Conservation (phyloP, 2,329 filamentous ascomycete genomes). For the Penicillium sp. region DNA sequence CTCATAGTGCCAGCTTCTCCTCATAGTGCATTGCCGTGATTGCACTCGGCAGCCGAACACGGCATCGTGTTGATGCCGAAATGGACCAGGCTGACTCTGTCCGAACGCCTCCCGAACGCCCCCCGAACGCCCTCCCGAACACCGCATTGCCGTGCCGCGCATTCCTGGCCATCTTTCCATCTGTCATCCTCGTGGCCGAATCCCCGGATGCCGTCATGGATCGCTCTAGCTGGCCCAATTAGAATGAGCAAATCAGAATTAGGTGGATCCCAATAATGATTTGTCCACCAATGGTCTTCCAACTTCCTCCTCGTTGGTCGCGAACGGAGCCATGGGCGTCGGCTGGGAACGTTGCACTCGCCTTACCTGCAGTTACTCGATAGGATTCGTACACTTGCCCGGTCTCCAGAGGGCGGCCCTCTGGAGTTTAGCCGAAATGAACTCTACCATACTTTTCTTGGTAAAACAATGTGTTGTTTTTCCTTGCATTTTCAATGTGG, state of each 20-base stretch:
- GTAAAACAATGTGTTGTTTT: neutral
- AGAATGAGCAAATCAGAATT: fast-evolving
- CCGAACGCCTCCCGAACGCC: neutral
- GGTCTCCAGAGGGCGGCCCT: neutral
- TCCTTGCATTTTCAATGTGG: neutral
- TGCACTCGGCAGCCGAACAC: neutral
- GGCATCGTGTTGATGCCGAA: constrained; percentile 3
- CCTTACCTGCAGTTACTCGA: constrained; percentile 1
- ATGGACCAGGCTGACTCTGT: constrained; percentile 1
- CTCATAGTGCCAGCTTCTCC: neutral
- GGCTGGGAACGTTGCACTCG: constrained; percentile 14
- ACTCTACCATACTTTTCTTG: neutral
- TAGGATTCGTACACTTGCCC: neutral
- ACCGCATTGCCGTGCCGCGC: constrained; percentile 2
- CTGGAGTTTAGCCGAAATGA: constrained; percentile 17
- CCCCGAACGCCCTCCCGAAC: constrained; percentile 14
- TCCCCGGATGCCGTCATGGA: constrained; percentile 22
- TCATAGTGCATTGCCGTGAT: neutral
- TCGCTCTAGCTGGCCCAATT: constrained; percentile 15
- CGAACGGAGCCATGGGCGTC: constrained; percentile 23
- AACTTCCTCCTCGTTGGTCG: constrained; percentile 6
- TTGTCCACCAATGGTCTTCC: constrained; percentile 11
- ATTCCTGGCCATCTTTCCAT: neutral
- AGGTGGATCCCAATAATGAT: constrained; percentile 4
- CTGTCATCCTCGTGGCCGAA: constrained; percentile 11